Conservation (phyloP, 768 basidiomycete species). For the Phaeotremella fagi region DNA sequence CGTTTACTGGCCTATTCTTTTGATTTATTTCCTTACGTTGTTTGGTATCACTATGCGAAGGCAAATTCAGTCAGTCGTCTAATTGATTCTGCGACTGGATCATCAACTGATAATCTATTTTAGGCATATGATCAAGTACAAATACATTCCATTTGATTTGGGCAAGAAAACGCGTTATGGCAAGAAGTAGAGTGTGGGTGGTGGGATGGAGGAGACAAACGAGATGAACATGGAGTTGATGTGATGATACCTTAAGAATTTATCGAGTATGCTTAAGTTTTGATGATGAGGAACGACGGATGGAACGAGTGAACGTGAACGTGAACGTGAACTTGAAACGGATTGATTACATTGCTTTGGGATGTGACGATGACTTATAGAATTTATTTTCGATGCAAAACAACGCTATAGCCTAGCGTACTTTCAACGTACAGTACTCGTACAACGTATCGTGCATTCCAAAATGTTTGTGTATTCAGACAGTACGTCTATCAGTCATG, state of each 20-base stretch:
- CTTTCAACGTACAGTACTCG: too few relatives aligned
- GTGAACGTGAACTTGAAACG: too few relatives aligned
- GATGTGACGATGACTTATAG: too few relatives aligned
- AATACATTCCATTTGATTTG: conserved; percentile 91
- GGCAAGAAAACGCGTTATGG: conserved; percentile 90
- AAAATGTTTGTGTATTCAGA: conserved; percentile 49
- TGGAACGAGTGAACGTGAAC: too few relatives aligned
- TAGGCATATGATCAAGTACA: conserved; percentile 99
- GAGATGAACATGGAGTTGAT: neutral
- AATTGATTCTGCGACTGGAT: neutral
- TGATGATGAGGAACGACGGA: too few relatives aligned
- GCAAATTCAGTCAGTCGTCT: conserved; percentile 77
- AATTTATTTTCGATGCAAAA: too few relatives aligned
- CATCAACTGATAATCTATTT: neutral
- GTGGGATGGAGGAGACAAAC: neutral
- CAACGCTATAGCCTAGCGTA: too few relatives aligned
- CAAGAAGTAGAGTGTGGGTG: conserved; percentile 31
- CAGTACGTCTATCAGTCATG: conserved; percentile 63
- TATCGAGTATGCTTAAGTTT: too few relatives aligned
- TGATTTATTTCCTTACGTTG: conserved; percentile 92
- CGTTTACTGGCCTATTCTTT: conserved; percentile 98
- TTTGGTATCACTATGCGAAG: conserved; percentile 93
- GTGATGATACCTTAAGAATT: neutral
- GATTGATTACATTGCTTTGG: too few relatives aligned
- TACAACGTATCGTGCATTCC: neutral